Percentiles rank a stretch among this genome's conserved stretches.
phyloP scores from a whole-genome alignment of 495 filamentous ascomycete genomes.

The Penicillium cosmopolitanum region DNA sequence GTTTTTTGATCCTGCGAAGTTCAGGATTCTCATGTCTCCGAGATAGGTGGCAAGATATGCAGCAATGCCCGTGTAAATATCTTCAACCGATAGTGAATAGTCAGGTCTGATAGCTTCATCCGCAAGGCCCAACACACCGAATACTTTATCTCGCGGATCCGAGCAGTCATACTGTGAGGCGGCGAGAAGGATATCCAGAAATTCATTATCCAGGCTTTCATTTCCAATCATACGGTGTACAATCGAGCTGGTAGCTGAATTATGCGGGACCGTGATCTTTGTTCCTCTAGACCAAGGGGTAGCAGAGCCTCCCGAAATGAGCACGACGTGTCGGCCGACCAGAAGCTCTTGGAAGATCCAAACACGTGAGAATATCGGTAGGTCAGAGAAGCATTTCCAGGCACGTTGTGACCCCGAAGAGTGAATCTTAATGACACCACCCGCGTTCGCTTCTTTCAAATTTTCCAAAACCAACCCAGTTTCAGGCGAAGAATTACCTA shows the following conservation, averaged over 20 bases:
- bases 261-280: neutral
- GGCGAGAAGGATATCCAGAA: neutral
- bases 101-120: neutral
- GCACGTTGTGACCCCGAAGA: neutral
- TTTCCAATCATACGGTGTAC: neutral
- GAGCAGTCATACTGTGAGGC: neutral
- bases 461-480: neutral
- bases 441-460: neutral
- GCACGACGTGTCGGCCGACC: neutral
- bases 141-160: slow-evolving; percentile 1
- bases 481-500: neutral
- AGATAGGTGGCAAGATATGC: slow-evolving; percentile 2
- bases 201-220: neutral
- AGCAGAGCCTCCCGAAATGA: neutral
- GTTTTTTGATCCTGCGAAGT: neutral
- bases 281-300: neutral
- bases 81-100: neutral
- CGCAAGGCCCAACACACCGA: neutral
- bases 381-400: neutral
- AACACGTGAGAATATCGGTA: slow-evolving; percentile 3
- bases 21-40: neutral
- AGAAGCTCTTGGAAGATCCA: neutral
- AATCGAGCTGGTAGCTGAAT: neutral
- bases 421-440: neutral
- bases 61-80: neutral